These are phyloP conservation scores for Meyerozyma carpophila DNA, from an alignment of 1,139 yeast genomes.

Conservation along the genomic window DNA sequence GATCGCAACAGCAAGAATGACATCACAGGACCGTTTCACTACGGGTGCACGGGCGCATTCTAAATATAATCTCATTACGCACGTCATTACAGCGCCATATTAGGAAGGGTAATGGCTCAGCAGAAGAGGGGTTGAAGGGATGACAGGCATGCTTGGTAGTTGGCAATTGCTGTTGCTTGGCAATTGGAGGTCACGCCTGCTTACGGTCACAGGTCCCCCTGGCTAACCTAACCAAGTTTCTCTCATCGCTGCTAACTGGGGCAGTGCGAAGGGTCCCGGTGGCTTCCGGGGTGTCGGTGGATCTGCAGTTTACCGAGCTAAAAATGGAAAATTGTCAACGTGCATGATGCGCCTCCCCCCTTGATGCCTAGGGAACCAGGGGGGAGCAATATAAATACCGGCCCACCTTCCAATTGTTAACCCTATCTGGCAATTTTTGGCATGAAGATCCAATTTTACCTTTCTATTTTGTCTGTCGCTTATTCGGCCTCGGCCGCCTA, in stretches of 20 bases:
- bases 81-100: neutral
- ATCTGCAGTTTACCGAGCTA: neutral
- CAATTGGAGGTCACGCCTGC: no score
- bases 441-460: neutral
- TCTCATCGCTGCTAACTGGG: neutral
- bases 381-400: neutral
- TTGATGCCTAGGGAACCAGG: neutral
- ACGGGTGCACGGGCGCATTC: neutral
- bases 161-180: no score
- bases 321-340: neutral
- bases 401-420: neutral
- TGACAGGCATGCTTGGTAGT: no score
- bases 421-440: neutral
- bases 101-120: neutral
- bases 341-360: neutral
- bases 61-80: neutral
- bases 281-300: neutral
- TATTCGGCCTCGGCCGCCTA: conserved; percentile 13
- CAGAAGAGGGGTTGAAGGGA: neutral
- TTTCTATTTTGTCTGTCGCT: conserved; percentile 8
- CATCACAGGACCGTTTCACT: neutral
- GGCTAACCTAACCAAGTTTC: no score
- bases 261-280: neutral
- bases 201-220: no score
- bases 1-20: neutral